Evolutionary conservation across 2,329 filamentous ascomycete species (phyloP).

Genomic region (Knoxdaviesia proteae): DNA sequence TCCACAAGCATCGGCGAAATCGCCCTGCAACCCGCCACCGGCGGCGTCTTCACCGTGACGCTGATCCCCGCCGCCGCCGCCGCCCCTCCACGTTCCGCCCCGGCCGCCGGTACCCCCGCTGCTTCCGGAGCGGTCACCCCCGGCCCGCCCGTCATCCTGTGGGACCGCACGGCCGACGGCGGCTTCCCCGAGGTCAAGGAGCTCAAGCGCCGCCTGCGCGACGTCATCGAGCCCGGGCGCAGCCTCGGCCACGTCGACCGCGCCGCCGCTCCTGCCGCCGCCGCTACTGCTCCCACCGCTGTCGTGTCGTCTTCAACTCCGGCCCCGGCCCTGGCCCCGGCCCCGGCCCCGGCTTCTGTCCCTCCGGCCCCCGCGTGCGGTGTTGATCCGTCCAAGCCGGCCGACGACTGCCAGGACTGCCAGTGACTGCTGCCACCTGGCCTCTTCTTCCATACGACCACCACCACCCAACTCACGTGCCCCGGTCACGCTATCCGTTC

Average conservation of each 20-base stretch:
- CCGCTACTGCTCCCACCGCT: neutral
- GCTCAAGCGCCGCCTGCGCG: slow-evolving; percentile 64
- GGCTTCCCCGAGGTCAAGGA: slow-evolving; percentile 92
- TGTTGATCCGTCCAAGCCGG: no score
- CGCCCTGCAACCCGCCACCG: slow-evolving; percentile 64
- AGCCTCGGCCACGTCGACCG: slow-evolving; percentile 69
- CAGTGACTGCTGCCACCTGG: no score
- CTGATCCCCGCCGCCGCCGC: slow-evolving; percentile 21
- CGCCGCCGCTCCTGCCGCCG: slow-evolving; percentile 4
- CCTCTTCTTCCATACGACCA: no score
- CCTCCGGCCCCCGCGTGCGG: no score
- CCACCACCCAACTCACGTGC: no score
- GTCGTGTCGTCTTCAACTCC: no score
- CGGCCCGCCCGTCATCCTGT: slow-evolving; percentile 31
- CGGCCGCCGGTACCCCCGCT: neutral
- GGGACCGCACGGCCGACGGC: slow-evolving; percentile 72
- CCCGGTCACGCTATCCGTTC: no score
- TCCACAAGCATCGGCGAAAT: slow-evolving; percentile 67
- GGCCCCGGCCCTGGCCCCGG: no score
- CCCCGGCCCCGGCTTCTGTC: no score
- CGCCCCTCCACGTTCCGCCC: neutral
- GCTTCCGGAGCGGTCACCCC: slow-evolving; percentile 1
- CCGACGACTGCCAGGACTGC: no score
- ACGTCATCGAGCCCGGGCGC: slow-evolving; percentile 58
- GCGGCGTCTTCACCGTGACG: slow-evolving; percentile 62